Evolutionary conservation across 768 basidiomycete species (phyloP), one percentile per base, ranked within the genome.

Genomic region (Fibroporia radiculosa): DNA sequence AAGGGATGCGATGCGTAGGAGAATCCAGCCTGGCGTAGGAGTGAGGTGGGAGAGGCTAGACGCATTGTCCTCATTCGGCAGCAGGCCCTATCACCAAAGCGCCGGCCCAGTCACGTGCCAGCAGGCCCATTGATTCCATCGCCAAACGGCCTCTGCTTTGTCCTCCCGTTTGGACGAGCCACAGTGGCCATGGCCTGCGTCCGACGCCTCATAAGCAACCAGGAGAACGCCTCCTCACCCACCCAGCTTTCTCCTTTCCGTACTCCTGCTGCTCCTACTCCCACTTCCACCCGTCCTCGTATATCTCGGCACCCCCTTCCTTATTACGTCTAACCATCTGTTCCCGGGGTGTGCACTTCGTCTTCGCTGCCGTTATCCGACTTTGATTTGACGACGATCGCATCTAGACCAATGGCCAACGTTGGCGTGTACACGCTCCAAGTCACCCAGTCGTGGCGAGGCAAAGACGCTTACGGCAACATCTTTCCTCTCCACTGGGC

Each of bases 401-500:
- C n/a, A n/a, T n/a, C n/a, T n/a, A 6, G 14, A 38, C 22, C 27
- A 11, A 40, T 40, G 38, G 38, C 38, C 19, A 24, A 24, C 10
- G 25, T 23, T 5, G 38, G 32, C 4, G n/a, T 19, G 8, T 42
- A 32, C 7, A 32, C 14, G 11, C 45, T 52, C 31, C 23, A 49
- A 13, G 48, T 52, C 40, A 55, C 48, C 27, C 53, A 51, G 26
- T 28, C 41, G 4, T 55, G 53, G 53, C 53, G 48, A 16, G 50
- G 49, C 29, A 48, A 37, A 35, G 53, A 50, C 41, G 36, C 47
- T 6, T 26, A 42, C 8, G 45, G 48, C 44, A 40, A 48, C 18
- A 27, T 48, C 24, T 40, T 45, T 14, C 50, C 47, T 31, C 48
- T 54, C n/a, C 48, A 51, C 43, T 54, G 53, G 52, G 49, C 49